Conservation (phyloP, 23 red algal species). For the Gracilaria caudata region DNA sequence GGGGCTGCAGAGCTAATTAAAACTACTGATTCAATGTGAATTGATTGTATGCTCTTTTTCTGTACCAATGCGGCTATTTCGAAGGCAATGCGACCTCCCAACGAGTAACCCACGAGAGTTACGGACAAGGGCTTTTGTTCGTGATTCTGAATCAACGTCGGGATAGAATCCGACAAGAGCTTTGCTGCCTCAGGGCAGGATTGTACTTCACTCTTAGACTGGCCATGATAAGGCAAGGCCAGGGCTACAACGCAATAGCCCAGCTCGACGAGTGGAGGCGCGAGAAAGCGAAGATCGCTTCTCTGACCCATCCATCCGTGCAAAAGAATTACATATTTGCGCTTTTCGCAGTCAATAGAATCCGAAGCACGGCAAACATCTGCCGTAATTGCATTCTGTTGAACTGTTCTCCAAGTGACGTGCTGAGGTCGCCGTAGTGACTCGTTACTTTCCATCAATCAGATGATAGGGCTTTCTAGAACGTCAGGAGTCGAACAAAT, state of each 20-base stretch:
- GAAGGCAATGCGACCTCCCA: slow-evolving; percentile 64
- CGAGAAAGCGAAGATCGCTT: slow-evolving; percentile 24
- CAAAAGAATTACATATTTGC: slow-evolving; percentile 20
- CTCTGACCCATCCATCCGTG: slow-evolving; percentile 44
- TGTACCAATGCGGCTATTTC: slow-evolving; percentile 13
- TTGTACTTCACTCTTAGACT: not conserved
- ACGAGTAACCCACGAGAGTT: slow-evolving; percentile 43
- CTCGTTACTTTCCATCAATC: not conserved
- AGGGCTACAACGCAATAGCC: slow-evolving; percentile 29
- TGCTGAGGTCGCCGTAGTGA: not conserved
- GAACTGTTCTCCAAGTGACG: not conserved
- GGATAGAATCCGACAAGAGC: not conserved
- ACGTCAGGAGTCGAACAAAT: too few relatives aligned
- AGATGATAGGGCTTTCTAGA: not conserved
- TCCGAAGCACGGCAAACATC: not conserved
- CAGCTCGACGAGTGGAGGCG: not conserved
- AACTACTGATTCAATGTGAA: slow-evolving; percentile 4
- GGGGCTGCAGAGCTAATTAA: slow-evolving; percentile 52
- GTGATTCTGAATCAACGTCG: not conserved
- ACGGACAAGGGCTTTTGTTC: not conserved
- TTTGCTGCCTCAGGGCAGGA: slow-evolving; percentile 23
- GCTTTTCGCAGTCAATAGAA: not conserved
- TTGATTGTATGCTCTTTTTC: not conserved
- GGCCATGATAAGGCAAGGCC: slow-evolving; percentile 62
- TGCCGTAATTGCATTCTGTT: not conserved